Percentiles rank a stretch among this genome's conserved stretches.
phyloP scores from a whole-genome alignment of 2,329 filamentous ascomycete species.

The Cryphonectria carpinicola region DNA sequence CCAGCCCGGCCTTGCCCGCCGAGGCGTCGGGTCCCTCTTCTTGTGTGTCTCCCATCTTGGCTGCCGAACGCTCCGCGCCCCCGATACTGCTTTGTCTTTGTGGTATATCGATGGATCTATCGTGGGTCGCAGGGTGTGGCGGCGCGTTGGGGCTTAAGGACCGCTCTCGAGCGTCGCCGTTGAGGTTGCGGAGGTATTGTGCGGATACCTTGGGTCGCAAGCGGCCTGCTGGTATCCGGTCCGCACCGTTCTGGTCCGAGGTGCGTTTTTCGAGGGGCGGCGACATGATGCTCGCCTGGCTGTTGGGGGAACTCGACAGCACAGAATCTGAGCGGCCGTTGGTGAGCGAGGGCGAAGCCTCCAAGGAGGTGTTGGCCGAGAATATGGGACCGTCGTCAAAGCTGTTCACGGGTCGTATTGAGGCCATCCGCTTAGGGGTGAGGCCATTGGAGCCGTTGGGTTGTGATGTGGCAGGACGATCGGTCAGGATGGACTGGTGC shows the following conservation, averaged over 20 bases:
- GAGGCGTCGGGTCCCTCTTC: slow-evolving; percentile 60
- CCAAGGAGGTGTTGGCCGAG: slow-evolving; percentile 46
- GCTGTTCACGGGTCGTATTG: slow-evolving; percentile 61
- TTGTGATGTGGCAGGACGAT: slow-evolving; percentile 34
- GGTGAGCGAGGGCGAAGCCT: slow-evolving; percentile 40
- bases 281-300: slow-evolving; percentile 55
- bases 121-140: slow-evolving; percentile 4
- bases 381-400: slow-evolving; percentile 48
- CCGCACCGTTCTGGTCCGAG: slow-evolving; percentile 38
- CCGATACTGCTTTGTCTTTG: slow-evolving; percentile 33
- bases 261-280: slow-evolving; percentile 42
- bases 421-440: slow-evolving; percentile 41
- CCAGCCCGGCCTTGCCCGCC: slow-evolving; percentile 70
- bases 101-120: slow-evolving; percentile 35
- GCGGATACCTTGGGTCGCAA: slow-evolving; percentile 40
- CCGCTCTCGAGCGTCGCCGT: slow-evolving; percentile 28
- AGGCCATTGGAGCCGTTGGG: slow-evolving; percentile 26
- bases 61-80: slow-evolving; percentile 20
- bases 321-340: slow-evolving; percentile 43
- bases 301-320: slow-evolving; percentile 61
- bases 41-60: slow-evolving; percentile 27
- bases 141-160: slow-evolving; percentile 23
- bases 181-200: slow-evolving; percentile 22
- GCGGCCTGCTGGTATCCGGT: slow-evolving; percentile 40
- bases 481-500: slow-evolving; percentile 31